Base-by-base conservation (phyloP, 352 stramenopile species). In the Porosira glacialis region DNA sequence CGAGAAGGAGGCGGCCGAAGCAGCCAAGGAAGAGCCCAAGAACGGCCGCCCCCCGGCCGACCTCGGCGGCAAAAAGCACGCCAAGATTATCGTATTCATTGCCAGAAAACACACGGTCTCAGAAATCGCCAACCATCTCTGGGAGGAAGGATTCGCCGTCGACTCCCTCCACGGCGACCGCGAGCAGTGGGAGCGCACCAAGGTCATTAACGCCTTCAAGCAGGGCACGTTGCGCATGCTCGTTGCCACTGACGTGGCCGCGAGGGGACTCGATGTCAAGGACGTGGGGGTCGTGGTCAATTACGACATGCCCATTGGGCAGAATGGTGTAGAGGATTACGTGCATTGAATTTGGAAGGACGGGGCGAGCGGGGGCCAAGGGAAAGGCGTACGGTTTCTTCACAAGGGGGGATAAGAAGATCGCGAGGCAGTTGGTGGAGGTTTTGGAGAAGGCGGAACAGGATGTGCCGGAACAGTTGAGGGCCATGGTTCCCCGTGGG, bases 61-160 rank as follows among this genome's bases (percentile, higher is more conserved):
- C 13, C 38, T 91, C 11, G 89, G 98, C 1, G 90, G 89, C 53
- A 84, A 82, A 3, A 85, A 90, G 13, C 77, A 67, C 39, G 33
- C 95, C 21, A 98, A 98, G 85, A 91, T 97, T 41, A 98, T 99
- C 59, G 94, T 99, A n/a, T 99, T 99, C 81, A 96, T 98, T 59
- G 99, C 99, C 82, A 94, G 97, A 70, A 99, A 99, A 90, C 98
- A 97, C 73, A 90, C 95, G 65, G 96, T 94, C 51, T 96, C 99
- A 72, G 81, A 92, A n/a, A 90, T 99, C n/a, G 91, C 85, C 19
- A 93, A 95, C 50, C 90, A 95, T 59, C 81, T 98, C 17, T 94
- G 96, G 45, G 92, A 81, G 30, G 83, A 90, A 39, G 94, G 95
- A 27, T 94, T 96, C 65, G 83, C 88, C 11, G 90, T 86, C 67